These are phyloP conservation scores for Elymus sibiricus DNA, from an alignment of 176 grass and related monocot genomes.

Conservation along the genomic window DNA sequence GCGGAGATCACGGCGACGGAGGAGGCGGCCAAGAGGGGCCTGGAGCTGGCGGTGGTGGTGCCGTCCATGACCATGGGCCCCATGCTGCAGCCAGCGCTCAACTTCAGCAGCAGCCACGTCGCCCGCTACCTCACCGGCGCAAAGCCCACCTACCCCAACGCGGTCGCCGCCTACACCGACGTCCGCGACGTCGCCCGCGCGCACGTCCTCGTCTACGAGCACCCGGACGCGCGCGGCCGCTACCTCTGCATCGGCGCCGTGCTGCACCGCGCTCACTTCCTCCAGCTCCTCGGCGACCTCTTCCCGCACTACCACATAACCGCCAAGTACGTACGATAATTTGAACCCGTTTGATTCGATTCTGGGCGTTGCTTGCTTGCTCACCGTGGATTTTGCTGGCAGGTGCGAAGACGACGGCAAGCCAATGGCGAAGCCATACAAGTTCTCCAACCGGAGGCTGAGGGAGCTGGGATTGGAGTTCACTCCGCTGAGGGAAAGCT, in stretches of 20 bases:
- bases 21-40: conserved; percentile 11
- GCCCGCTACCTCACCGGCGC: conserved; percentile 36
- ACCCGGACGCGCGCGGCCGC: conserved; percentile 1
- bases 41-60: conserved; percentile 50
- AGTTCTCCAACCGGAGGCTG: conserved; percentile 40
- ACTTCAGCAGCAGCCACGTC: conserved; percentile 40
- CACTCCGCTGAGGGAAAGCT: conserved; percentile 24
- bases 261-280: conserved; percentile 21
- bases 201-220: conserved; percentile 43
- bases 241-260: conserved; percentile 53
- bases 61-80: conserved; percentile 27
- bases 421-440: conserved; percentile 27
- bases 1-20: conserved; percentile 40
- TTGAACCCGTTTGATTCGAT: too few species aligned
- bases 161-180: conserved; percentile 51
- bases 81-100: conserved; percentile 36
- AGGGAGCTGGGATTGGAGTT: conserved; percentile 36
- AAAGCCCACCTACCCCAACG: conserved; percentile 34
- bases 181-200: conserved; percentile 39
- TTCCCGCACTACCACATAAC: conserved; percentile 37
- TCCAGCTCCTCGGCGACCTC: conserved; percentile 22
- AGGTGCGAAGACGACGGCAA: conserved; percentile 38
- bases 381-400: not conserved
- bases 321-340: not conserved
- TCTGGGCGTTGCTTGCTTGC: not conserved